These are phyloP conservation scores for Trichophyton benhamiae DNA, from an alignment of 2,329 filamentous ascomycete species.

Conservation along the genomic window DNA sequence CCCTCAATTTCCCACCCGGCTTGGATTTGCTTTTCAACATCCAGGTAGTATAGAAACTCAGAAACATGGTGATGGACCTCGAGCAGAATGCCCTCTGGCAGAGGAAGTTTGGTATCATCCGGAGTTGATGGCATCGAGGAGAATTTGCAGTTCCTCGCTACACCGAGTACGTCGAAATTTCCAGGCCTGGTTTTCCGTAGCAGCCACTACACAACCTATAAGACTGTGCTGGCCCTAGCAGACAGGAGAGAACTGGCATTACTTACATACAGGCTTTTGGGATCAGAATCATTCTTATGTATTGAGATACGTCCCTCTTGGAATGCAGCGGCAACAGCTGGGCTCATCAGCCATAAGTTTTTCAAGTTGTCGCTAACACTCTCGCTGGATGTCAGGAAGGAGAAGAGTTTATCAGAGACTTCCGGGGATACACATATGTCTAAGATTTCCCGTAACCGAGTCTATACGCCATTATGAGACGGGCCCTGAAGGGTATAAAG, in stretches of 20 bases:
- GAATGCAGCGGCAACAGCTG: neutral
- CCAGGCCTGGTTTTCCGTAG: neutral
- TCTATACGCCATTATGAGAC: neutral
- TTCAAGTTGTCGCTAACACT: conserved; percentile 4
- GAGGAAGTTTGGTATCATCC: conserved; percentile 7
- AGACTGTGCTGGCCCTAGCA: neutral
- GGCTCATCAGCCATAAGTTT: conserved; percentile 10
- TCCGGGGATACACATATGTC: conserved; percentile 6
- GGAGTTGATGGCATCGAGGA: conserved; percentile 7
- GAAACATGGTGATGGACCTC: conserved; percentile 7
- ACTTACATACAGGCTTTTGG: neutral
- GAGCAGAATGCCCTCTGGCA: conserved; percentile 10
- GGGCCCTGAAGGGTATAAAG: neutral
- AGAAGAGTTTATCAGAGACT: conserved; percentile 1
- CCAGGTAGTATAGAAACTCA: conserved; percentile 1
- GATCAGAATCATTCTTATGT: neutral
- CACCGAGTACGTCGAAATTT: neutral
- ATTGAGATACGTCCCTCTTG: neutral
- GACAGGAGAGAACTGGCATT: neutral
- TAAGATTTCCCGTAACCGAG: conserved; percentile 5
- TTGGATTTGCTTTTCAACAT: conserved; percentile 4
- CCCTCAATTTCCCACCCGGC: conserved; percentile 5
- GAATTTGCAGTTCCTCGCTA: conserved; percentile 5
- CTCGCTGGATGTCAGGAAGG: conserved; percentile 1
- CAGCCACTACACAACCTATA: neutral